Evolutionary conservation across 2,329 filamentous ascomycete species (phyloP).

Genomic region (Fusarium albosuccineum): DNA sequence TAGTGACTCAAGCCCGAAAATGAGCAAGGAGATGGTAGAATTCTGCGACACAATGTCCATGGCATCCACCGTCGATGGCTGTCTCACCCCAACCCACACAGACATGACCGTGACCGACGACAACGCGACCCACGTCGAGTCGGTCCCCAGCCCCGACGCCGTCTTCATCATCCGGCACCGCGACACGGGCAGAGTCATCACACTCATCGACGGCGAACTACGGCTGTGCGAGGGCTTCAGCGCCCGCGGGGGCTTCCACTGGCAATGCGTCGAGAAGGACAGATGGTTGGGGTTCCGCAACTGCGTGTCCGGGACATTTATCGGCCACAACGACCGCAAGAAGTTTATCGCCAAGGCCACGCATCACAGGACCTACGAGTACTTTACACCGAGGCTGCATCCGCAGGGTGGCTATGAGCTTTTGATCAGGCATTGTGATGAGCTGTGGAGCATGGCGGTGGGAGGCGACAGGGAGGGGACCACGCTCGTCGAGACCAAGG

Average conservation of each 20-base stretch:
- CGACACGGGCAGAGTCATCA: constrained; percentile 46
- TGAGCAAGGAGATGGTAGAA: constrained; percentile 38
- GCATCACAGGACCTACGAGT: constrained; percentile 47
- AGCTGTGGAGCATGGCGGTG: constrained; percentile 48
- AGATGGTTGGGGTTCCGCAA: constrained; percentile 57
- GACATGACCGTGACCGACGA: constrained; percentile 17
- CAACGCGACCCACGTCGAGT: constrained; percentile 19
- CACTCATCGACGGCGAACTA: constrained; percentile 48
- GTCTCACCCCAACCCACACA: constrained; percentile 35
- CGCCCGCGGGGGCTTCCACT: constrained; percentile 47
- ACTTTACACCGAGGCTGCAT: constrained; percentile 46
- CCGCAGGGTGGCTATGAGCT: constrained; percentile 52
- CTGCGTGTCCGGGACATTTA: constrained; percentile 48
- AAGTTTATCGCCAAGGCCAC: constrained; percentile 41
- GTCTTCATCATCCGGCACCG: constrained; percentile 50
- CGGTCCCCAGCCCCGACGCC: constrained; percentile 43
- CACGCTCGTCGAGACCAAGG: constrained; percentile 43
- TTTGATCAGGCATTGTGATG: constrained; percentile 44
- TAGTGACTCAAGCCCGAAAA: not conserved
- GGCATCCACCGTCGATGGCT: constrained; percentile 34
- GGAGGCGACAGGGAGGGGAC: constrained; percentile 28
- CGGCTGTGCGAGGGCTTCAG: constrained; percentile 36
- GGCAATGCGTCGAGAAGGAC: constrained; percentile 53
- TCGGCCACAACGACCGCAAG: constrained; percentile 49
- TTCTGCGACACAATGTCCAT: constrained; percentile 35